Percentiles rank a stretch among this genome's conserved stretches.
Evolutionary conservation across 139 green algal genomes (phyloP).

Genomic region (Chlorella sorokiniana): DNA sequence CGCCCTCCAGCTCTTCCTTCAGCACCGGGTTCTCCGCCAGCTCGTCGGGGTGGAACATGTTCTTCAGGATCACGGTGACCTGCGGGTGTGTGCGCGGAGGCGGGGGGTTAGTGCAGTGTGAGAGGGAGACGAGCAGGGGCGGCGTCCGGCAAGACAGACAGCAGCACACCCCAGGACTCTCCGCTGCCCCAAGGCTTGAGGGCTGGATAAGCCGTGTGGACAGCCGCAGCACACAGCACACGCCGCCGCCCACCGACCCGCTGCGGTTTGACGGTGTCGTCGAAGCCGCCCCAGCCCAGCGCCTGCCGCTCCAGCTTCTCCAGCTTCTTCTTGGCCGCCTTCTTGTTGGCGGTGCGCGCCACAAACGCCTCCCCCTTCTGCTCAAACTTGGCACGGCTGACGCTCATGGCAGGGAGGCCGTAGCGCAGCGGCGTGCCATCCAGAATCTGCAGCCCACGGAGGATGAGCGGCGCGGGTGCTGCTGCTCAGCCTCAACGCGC

Average conservation of each 20-base stretch:
- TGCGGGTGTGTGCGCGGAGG: constrained; percentile 14
- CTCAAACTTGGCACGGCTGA: constrained; percentile 78
- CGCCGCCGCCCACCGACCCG: constrained; percentile 45
- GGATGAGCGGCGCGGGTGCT: too few relatives aligned
- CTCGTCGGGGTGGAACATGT: constrained; percentile 89
- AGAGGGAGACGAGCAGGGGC: not conserved
- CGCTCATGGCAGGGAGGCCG: constrained; percentile 48
- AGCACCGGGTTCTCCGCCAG: constrained; percentile 49
- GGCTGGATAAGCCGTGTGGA: too few relatives aligned
- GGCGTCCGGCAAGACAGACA: not conserved
- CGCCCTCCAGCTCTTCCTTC: constrained; percentile 81
- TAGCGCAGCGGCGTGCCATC: constrained; percentile 22
- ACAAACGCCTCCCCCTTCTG: constrained; percentile 78
- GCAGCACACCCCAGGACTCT: too few relatives aligned
- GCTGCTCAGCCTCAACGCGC: too few relatives aligned
- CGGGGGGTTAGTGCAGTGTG: not conserved
- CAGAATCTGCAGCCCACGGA: not conserved
- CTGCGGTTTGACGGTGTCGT: constrained; percentile 79
- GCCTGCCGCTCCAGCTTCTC: constrained; percentile 54
- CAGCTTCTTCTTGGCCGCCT: constrained; percentile 65
- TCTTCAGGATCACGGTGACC: constrained; percentile 85
- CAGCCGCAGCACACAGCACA: not conserved
- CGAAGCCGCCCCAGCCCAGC: constrained; percentile 90
- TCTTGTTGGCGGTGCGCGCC: constrained; percentile 31
- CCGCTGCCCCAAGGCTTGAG: too few relatives aligned